Percentiles rank a stretch among this genome's conserved stretches.
Evolutionary conservation across 345 rosid species (phyloP).

Genomic region (Citrus mangshanensis): DNA sequence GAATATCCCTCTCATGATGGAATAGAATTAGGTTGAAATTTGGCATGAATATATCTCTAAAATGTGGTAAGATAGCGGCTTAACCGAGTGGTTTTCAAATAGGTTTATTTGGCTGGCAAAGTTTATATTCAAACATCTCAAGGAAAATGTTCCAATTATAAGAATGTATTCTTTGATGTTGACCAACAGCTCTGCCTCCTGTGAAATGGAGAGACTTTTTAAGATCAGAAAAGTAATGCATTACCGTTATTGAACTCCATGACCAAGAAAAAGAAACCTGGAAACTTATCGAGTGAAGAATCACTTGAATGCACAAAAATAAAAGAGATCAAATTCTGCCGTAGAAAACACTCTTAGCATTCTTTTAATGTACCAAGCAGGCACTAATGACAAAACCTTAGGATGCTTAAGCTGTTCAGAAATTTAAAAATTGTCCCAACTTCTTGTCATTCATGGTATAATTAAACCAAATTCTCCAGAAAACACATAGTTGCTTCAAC

Average conservation of each 20-base stretch:
- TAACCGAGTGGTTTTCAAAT: too few relatives aligned
- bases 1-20: not conserved
- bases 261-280: not conserved
- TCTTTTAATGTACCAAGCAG: not conserved
- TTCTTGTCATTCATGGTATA: not conserved
- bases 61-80: too few relatives aligned
- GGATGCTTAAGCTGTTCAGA: not conserved
- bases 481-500: not conserved
- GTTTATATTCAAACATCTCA: not conserved
- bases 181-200: constrained; percentile 72
- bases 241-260: not conserved
- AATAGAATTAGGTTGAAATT: not conserved
- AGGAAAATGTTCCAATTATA: constrained; percentile 39
- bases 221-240: not conserved
- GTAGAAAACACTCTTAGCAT: not conserved
- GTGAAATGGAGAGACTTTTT: constrained; percentile 5
- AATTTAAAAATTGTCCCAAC: not conserved
- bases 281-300: not conserved
- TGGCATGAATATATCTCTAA: not conserved
- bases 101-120: too few relatives aligned
- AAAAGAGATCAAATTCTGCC: not conserved
- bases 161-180: constrained; percentile 74
- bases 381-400: not conserved
- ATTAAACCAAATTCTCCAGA: not conserved
- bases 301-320: not conserved